phyloP scores from a whole-genome alignment of 2,329 filamentous ascomycete genomes.

The Aspergillus sp. region DNA sequence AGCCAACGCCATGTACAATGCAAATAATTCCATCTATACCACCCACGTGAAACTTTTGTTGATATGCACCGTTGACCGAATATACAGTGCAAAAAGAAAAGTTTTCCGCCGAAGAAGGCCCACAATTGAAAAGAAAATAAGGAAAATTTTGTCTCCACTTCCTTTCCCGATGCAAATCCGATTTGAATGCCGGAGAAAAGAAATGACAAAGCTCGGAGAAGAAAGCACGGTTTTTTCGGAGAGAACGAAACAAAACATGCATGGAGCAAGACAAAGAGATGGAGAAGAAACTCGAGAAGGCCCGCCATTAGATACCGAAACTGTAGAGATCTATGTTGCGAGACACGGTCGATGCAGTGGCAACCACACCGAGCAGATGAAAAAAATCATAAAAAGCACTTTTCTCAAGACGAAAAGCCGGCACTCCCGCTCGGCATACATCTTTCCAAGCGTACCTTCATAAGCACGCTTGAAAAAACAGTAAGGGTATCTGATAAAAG shows the following conservation, averaged over 20 bases:
- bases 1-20: slow-evolving; percentile 41
- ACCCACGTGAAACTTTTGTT: slow-evolving; percentile 13
- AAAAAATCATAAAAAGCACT: slow-evolving; percentile 35
- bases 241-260: slow-evolving; percentile 16
- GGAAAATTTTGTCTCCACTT: not conserved
- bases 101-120: slow-evolving; percentile 20
- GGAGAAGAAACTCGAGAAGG: slow-evolving; percentile 15
- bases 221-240: slow-evolving; percentile 17
- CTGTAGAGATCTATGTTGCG: slow-evolving; percentile 37
- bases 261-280: slow-evolving; percentile 16
- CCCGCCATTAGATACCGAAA: slow-evolving; percentile 38
- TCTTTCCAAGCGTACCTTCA: slow-evolving; percentile 34
- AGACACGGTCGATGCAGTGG: slow-evolving; percentile 36
- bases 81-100: slow-evolving; percentile 15
- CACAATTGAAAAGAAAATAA: slow-evolving; percentile 2
- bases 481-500: slow-evolving; percentile 45
- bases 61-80: slow-evolving; percentile 13
- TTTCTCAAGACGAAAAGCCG: slow-evolving; percentile 33
- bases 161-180: not conserved
- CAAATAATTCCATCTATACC: slow-evolving; percentile 32
- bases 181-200: slow-evolving; percentile 8
- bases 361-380: slow-evolving; percentile 34
- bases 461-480: slow-evolving; percentile 38
- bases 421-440: slow-evolving; percentile 33
- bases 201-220: slow-evolving; percentile 19